Evolutionary conservation across 2,329 filamentous ascomycete species (phyloP), one percentile per base, ranked within the genome.

Genomic region (Neonectria neomacrospora): DNA sequence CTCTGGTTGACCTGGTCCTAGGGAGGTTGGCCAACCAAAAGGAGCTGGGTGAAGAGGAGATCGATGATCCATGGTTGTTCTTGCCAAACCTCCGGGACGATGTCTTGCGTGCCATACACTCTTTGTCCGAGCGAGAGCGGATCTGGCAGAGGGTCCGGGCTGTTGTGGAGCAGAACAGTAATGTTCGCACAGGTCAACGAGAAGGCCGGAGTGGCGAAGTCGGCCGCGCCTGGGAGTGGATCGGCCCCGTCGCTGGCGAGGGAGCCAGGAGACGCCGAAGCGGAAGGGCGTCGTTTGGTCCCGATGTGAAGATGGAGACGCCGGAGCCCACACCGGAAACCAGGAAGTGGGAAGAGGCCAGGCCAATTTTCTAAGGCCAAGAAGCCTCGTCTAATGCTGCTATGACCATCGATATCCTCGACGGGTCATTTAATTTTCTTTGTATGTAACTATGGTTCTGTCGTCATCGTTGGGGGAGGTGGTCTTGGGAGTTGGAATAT

Each of bases 121-220:
- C 87, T 3, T 85, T 94, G 20, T 84, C 85, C 9, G 88, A 94
- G 71, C 86, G 96, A 39, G 91, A 96, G 74, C 87, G 88, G 59
- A 83, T 99, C 54, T 99, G 96, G 96, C 86, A 89, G 67, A 88
- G 88, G 53, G 96, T 99, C 20, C 87, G 89, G 69, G 87, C 84
- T 54, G 91, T 98, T 55, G 94, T 99, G 1, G 96, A 99, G 79
- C 90, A 90, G 78, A 99, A 99, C 77, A 91, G 92, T 64, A 99
- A 99, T 74, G 91, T 99, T 16, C 87, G 96, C 44, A 92, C 86
- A 0, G 83, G 86, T 80, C 79, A 94, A 85, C 80, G 94, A 82
- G 81, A 91, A 85, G 79, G 90, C 50, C 80, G 83, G 56, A 90
- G 84, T 69, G 89, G 88, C 34, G 89, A 91, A 73, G 85, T 91